These are phyloP conservation scores for Sclerotiophoma versabilis DNA, from an alignment of 2,329 filamentous ascomycete genomes.

Conservation along the genomic window DNA sequence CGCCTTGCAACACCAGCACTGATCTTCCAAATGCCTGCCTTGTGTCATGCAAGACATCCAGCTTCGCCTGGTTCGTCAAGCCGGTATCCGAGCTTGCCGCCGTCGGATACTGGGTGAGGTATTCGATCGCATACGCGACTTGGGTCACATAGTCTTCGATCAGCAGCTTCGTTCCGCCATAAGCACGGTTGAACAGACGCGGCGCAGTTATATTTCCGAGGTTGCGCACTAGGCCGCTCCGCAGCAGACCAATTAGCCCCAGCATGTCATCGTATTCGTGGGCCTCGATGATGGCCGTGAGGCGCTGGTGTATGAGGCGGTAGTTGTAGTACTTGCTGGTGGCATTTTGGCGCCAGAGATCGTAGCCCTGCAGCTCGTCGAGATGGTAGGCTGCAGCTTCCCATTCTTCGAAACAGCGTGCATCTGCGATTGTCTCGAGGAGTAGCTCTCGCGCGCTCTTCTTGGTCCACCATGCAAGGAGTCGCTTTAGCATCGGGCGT, in stretches of 20 bases:
- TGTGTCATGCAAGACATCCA: slow-evolving; percentile 86
- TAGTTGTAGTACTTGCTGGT: slow-evolving; percentile 86
- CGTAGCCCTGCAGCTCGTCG: slow-evolving; percentile 81
- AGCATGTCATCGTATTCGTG: slow-evolving; percentile 76
- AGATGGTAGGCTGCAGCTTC: slow-evolving; percentile 81
- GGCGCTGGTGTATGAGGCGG: slow-evolving; percentile 78
- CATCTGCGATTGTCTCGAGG: slow-evolving; percentile 69
- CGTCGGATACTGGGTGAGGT: slow-evolving; percentile 73
- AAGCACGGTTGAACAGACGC: slow-evolving; percentile 82
- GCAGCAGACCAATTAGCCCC: slow-evolving; percentile 77
- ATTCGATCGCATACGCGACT: slow-evolving; percentile 79
- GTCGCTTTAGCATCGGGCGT: slow-evolving; percentile 62
- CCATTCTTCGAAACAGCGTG: slow-evolving; percentile 83
- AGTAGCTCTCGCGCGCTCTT: slow-evolving; percentile 71
- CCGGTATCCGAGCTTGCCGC: slow-evolving; percentile 55
- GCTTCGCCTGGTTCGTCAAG: slow-evolving; percentile 77
- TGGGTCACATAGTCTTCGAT: slow-evolving; percentile 92
- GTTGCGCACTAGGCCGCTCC: slow-evolving; percentile 79
- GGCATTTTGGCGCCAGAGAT: slow-evolving; percentile 85
- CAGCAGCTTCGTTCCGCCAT: slow-evolving; percentile 85
- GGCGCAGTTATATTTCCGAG: slow-evolving; percentile 88
- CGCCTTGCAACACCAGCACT: slow-evolving; percentile 85
- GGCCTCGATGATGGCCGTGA: slow-evolving; percentile 73
- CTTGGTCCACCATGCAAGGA: slow-evolving; percentile 70
- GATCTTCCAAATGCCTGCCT: slow-evolving; percentile 87